Evolutionary conservation across 495 filamentous ascomycete species (phyloP).

Genomic region (Aspergillus sclerotiicarbonarius): DNA sequence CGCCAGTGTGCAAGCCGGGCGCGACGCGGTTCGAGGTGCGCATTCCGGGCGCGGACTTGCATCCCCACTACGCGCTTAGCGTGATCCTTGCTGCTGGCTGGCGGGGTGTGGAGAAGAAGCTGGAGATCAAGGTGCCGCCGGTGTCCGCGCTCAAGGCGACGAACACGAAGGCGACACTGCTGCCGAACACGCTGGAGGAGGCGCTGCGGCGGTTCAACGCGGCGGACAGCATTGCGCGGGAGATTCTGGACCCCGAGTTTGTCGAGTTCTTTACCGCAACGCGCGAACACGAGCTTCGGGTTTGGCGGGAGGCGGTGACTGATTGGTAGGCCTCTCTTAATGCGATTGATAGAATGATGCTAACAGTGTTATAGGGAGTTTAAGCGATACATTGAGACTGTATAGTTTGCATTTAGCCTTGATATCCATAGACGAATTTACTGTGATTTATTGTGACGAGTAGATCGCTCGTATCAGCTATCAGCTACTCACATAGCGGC

Average conservation of each 20-base stretch:
- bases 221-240: constrained; percentile 71
- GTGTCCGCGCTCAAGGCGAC: constrained; percentile 50
- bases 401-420: constrained; percentile 9
- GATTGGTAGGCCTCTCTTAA: constrained; percentile 65
- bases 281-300: constrained; percentile 76
- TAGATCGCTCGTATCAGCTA: too few species aligned
- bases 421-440: too few species aligned
- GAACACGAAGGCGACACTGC: constrained; percentile 15
- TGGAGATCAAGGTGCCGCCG: constrained; percentile 74
- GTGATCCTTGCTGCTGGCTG: constrained; percentile 79
- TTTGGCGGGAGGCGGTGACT: constrained; percentile 94
- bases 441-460: too few species aligned
- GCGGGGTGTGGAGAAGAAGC: constrained; percentile 81
- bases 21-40: constrained; percentile 85
- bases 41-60: constrained; percentile 83
- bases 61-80: constrained; percentile 77
- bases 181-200: constrained; percentile 77
- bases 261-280: constrained; percentile 94
- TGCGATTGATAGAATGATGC: too few species aligned
- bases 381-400: constrained; percentile 29
- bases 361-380: constrained; percentile 18
- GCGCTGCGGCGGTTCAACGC: constrained; percentile 68
- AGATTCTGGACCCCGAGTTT: constrained; percentile 86
- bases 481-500: too few species aligned
- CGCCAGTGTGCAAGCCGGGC: constrained; percentile 71